Conservation (phyloP, 495 filamentous ascomycete genomes). For the Astrothelium macrocarpum region DNA sequence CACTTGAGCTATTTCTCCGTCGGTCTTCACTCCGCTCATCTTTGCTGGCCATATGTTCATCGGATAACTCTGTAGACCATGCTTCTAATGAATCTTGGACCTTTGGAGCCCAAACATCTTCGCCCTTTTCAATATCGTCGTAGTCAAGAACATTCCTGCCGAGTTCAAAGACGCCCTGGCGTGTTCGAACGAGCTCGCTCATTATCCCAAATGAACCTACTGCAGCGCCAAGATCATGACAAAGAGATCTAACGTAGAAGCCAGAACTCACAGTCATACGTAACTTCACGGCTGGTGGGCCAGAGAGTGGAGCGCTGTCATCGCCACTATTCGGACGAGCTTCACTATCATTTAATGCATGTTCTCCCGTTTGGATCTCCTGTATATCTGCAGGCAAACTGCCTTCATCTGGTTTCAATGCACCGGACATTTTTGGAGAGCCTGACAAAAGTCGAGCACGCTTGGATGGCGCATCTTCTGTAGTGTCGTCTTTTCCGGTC, state of each 20-base stretch:
- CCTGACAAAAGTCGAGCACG: background rate
- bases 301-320: constrained; percentile 14
- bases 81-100: constrained; percentile 53
- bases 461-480: background rate
- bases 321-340: background rate
- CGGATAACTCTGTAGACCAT: constrained; percentile 30
- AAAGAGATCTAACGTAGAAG: constrained; percentile 92
- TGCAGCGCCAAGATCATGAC: constrained; percentile 81
- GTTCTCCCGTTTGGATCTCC: background rate
- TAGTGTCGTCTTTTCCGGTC: background rate
- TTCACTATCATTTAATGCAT: background rate
- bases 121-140: constrained; percentile 64
- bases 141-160: constrained; percentile 72
- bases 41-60: background rate
- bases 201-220: constrained; percentile 75
- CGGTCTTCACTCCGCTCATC: background rate
- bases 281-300: constrained; percentile 63
- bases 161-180: constrained; percentile 70
- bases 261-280: constrained; percentile 90
- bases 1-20: constrained; percentile 6
- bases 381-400: background rate
- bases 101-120: constrained; percentile 74
- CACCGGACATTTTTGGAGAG: constrained; percentile 19
- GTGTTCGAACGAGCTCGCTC: constrained; percentile 69
- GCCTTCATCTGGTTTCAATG: constrained; percentile 9